Evolutionary conservation across 345 rosid species (phyloP).

Genomic region (Aethionema arabicum): DNA sequence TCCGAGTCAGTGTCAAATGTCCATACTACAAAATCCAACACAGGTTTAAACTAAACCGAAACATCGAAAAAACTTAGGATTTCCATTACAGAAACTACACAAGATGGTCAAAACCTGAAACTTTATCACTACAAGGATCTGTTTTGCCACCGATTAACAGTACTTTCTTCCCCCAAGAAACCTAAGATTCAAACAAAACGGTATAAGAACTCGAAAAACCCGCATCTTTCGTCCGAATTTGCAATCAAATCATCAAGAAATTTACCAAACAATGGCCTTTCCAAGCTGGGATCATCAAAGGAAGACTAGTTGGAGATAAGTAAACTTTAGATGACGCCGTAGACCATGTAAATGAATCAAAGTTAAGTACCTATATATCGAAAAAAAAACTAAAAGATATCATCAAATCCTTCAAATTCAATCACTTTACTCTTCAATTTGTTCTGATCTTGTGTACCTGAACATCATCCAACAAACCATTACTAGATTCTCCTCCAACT

Average conservation of each 20-base stretch:
- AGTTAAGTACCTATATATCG: slow-evolving; percentile 64
- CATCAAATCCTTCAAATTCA: not conserved
- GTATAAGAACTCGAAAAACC: not conserved
- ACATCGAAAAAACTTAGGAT: not conserved
- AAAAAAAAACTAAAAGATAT: slow-evolving; percentile 11
- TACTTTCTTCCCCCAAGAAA: slow-evolving; percentile 93
- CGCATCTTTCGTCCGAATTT: slow-evolving; percentile 5
- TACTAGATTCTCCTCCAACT: slow-evolving; percentile 91
- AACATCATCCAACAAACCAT: slow-evolving; percentile 84
- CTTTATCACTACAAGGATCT: slow-evolving; percentile 69
- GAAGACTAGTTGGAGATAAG: slow-evolving; percentile 89
- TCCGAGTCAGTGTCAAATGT: slow-evolving; percentile 83
- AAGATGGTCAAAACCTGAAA: no score
- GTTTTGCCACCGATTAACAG: slow-evolving; percentile 94
- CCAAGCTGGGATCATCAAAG: slow-evolving; percentile 95
- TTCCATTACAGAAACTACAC: not conserved
- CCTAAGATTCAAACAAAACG: slow-evolving; percentile 40
- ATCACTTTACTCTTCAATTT: not conserved
- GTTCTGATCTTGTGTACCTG: slow-evolving; percentile 57
- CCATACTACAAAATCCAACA: slow-evolving; percentile 62
- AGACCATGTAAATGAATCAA: slow-evolving; percentile 79
- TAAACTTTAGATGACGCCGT: slow-evolving; percentile 81
- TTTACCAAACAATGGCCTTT: slow-evolving; percentile 92
- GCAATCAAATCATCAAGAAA: slow-evolving; percentile 5
- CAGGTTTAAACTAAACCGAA: slow-evolving; percentile 13